These are phyloP conservation scores for Aureobasidium sp. DNA, from an alignment of 2,329 filamentous ascomycete genomes.

Conservation along the genomic window DNA sequence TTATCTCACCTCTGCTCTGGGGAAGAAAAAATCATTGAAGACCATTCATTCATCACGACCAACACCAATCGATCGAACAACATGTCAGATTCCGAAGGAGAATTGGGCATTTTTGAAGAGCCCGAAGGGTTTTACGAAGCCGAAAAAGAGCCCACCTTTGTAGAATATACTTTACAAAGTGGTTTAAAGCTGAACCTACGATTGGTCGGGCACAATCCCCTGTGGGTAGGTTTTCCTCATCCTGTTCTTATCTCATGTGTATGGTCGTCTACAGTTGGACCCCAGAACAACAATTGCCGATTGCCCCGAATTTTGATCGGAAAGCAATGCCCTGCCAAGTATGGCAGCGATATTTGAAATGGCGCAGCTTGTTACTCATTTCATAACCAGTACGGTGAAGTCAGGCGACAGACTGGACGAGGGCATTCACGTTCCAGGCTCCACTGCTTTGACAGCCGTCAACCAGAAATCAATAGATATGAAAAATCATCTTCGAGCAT, in stretches of 20 bases:
- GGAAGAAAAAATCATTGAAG: not conserved
- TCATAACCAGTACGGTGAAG: not conserved
- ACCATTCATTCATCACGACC: not conserved
- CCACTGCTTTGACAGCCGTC: not conserved
- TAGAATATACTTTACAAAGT: conserved; percentile 61
- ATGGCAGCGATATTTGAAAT: not conserved
- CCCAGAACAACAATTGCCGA: not conserved
- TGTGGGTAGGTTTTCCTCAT: conserved; percentile 55
- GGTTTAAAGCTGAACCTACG: conserved; percentile 62
- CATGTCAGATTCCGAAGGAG: conserved; percentile 24
- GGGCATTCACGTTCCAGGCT: not conserved
- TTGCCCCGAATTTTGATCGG: not conserved
- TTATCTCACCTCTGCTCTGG: not conserved
- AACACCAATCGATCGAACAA: not conserved
- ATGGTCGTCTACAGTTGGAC: not conserved
- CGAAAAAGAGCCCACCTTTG: conserved; percentile 66
- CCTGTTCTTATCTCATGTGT: not conserved
- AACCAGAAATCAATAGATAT: not conserved
- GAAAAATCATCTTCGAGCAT: not conserved
- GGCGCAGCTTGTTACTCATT: not conserved
- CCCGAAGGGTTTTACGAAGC: conserved; percentile 74
- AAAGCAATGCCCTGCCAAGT: too few relatives aligned
- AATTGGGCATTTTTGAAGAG: conserved; percentile 63
- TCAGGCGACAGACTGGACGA: not conserved
- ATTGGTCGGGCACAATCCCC: conserved; percentile 78